These are phyloP conservation scores for Pythium rishiriense DNA, from an alignment of 352 stramenopile species.

Conservation along the genomic window DNA sequence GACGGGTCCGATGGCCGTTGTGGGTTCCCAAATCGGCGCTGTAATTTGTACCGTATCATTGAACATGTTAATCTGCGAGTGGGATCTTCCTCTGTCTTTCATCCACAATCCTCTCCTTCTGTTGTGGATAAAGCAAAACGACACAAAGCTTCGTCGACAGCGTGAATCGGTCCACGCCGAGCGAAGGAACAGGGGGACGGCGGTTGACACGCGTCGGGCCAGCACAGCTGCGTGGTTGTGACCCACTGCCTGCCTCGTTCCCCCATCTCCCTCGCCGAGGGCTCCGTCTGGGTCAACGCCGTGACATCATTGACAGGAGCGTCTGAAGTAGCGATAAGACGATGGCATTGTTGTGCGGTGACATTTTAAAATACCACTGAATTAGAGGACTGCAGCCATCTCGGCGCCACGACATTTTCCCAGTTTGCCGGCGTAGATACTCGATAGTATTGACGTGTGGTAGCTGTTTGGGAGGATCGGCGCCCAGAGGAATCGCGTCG, in stretches of 20 bases:
- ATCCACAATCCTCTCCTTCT: neutral
- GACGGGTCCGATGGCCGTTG: no score
- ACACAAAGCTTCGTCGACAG: neutral
- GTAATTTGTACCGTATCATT: neutral
- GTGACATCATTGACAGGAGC: neutral
- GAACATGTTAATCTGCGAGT: neutral
- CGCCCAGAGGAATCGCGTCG: no score
- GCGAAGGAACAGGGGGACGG: neutral
- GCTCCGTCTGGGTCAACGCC: conserved; percentile 4
- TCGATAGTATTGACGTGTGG: no score
- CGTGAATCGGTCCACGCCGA: neutral
- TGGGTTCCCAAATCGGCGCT: neutral
- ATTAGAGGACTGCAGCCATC: no score
- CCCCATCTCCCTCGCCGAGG: neutral
- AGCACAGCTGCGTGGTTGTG: neutral
- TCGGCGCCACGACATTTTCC: no score
- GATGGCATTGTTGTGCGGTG: neutral
- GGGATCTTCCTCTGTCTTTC: neutral
- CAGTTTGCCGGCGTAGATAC: no score
- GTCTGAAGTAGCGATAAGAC: conserved; percentile 8
- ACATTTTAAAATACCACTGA: no score
- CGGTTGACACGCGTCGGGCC: neutral
- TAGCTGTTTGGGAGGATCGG: no score
- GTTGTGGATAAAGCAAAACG: neutral
- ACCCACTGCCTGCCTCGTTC: neutral